Evolutionary conservation across 2,329 filamentous ascomycete genomes (phyloP).

Genomic region (Trichophyton rubrum): DNA sequence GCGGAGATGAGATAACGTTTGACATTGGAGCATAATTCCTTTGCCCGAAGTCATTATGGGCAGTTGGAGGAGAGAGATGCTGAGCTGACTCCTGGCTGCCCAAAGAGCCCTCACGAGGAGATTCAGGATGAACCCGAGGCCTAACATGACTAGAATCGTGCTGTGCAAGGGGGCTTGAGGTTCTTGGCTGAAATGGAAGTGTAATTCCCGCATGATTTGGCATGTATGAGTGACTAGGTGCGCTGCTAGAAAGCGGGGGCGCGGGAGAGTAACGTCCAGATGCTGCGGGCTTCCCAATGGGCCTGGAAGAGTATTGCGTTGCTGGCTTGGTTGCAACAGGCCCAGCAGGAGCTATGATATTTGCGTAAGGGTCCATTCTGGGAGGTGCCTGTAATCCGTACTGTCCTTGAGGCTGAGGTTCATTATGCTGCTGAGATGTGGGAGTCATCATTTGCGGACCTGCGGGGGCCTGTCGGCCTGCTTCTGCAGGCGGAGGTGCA

Average conservation of each 20-base stretch:
- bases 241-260: slow-evolving; percentile 26
- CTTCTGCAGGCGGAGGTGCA: slow-evolving; percentile 24
- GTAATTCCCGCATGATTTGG: slow-evolving; percentile 21
- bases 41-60: slow-evolving; percentile 1
- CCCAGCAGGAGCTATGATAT: slow-evolving; percentile 16
- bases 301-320: slow-evolving; percentile 33
- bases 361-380: slow-evolving; percentile 17
- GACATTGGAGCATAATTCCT: background rate
- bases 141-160: slow-evolving; percentile 19
- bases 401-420: background rate
- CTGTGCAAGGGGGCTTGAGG: slow-evolving; percentile 51
- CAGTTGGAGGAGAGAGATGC: background rate
- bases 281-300: slow-evolving; percentile 26
- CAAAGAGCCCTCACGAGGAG: background rate
- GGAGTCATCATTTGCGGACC: slow-evolving; percentile 17
- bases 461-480: slow-evolving; percentile 20
- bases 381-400: slow-evolving; percentile 22
- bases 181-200: slow-evolving; percentile 49
- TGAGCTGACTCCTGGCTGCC: background rate
- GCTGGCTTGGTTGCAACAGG: slow-evolving; percentile 15
- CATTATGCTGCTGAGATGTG: slow-evolving; percentile 14
- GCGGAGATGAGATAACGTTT: background rate
- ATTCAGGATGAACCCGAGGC: background rate
- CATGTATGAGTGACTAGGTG: slow-evolving; percentile 27
- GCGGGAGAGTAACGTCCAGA: slow-evolving; percentile 35